phyloP scores from a whole-genome alignment of 352 stramenopile genomes.

The Phytophthora tubulina region DNA sequence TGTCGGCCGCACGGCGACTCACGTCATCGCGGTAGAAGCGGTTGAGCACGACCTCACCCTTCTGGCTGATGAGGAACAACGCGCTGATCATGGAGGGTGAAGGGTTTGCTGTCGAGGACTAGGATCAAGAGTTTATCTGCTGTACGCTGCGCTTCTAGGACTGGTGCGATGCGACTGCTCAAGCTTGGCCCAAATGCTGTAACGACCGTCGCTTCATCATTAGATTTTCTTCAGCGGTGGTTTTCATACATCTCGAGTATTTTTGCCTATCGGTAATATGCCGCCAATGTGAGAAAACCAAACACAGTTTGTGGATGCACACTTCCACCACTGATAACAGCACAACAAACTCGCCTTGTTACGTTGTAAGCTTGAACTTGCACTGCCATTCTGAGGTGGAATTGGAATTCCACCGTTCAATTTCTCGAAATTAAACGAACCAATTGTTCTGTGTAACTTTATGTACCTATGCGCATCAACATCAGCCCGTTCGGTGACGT shows the following conservation, averaged over 20 bases:
- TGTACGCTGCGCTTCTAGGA: slow-evolving; percentile 37
- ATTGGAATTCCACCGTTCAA: too few species aligned
- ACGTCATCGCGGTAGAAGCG: slow-evolving; percentile 87
- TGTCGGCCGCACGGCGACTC: slow-evolving; percentile 72
- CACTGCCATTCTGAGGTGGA: too few species aligned
- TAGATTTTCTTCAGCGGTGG: neutral
- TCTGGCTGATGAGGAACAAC: slow-evolving; percentile 85
- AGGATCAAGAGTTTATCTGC: slow-evolving; percentile 21
- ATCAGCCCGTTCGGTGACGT: slow-evolving; percentile 18
- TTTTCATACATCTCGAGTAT: neutral
- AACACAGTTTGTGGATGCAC: too few species aligned
- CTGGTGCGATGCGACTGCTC: slow-evolving; percentile 36
- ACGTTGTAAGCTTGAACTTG: too few species aligned
- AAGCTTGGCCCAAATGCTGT: slow-evolving; percentile 8
- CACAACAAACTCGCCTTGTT: too few species aligned
- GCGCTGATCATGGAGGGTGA: slow-evolving; percentile 71
- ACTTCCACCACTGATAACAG: too few species aligned
- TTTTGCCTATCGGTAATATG: neutral
- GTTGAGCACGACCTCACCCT: slow-evolving; percentile 86
- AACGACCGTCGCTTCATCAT: slow-evolving; percentile 30
- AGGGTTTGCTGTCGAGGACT: neutral
- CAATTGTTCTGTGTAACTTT: neutral
- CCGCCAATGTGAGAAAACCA: too few species aligned
- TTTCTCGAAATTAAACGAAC: neutral
- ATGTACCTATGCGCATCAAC: slow-evolving; percentile 34